These are phyloP conservation scores for Pilasporangium apinafurcum DNA, from an alignment of 352 stramenopile species.

Conservation along the genomic window DNA sequence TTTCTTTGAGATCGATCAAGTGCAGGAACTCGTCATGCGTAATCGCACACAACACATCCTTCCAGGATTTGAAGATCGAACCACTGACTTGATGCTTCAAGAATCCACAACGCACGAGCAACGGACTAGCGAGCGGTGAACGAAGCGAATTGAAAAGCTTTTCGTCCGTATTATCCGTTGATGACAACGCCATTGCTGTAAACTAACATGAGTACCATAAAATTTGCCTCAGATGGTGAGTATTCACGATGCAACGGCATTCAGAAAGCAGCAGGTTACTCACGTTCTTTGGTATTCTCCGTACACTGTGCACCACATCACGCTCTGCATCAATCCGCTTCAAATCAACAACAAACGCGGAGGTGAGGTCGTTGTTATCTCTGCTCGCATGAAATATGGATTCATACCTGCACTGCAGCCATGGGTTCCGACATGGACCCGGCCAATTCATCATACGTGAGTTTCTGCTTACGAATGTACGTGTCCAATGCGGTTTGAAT, in stretches of 20 bases:
- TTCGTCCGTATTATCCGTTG: conserved; percentile 45
- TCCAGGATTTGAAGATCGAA: conserved; percentile 70
- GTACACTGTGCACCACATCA: conserved; percentile 69
- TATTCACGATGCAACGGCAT: neutral
- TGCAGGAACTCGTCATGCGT: conserved; percentile 73
- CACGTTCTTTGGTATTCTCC: conserved; percentile 83
- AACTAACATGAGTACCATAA: conserved; percentile 23
- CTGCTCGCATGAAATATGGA: neutral
- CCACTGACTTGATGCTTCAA: conserved; percentile 69
- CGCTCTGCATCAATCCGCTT: conserved; percentile 75
- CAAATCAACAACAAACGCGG: neutral
- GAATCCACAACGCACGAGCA: conserved; percentile 71
- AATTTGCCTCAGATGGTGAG: neutral
- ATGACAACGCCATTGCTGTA: conserved; percentile 54
- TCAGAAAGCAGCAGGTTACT: conserved; percentile 11
- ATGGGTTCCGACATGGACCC: conserved; percentile 62
- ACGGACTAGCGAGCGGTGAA: conserved; percentile 61
- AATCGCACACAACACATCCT: conserved; percentile 71
- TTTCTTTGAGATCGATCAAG: conserved; percentile 69
- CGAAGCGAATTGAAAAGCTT: conserved; percentile 56
- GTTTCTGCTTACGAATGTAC: conserved; percentile 78
- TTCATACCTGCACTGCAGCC: conserved; percentile 44
- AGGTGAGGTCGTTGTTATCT: neutral
- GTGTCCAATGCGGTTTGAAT: conserved; percentile 71
- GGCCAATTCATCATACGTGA: conserved; percentile 65